Conservation (phyloP, 2,329 filamentous ascomycete species). For the Iodosphaeria phyllophila region DNA sequence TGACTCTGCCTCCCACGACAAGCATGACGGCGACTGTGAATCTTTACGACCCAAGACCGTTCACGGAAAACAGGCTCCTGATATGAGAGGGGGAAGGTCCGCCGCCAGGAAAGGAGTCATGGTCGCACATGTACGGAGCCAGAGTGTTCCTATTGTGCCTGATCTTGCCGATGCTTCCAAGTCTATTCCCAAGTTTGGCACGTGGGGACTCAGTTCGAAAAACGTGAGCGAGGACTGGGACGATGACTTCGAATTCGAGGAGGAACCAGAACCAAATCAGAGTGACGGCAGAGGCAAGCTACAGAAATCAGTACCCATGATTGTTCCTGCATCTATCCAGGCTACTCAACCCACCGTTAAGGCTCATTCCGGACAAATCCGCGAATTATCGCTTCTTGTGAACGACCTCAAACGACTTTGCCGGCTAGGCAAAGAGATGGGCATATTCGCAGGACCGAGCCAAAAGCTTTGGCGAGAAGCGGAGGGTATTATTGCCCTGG, state of each 20-base stretch:
- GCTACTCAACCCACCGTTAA: constrained; percentile 68
- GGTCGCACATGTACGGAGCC: constrained; percentile 56
- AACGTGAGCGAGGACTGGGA: constrained; percentile 77
- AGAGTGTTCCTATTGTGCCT: constrained; percentile 59
- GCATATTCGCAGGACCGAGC: constrained; percentile 41
- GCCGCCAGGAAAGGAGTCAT: constrained; percentile 48
- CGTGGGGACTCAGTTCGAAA: constrained; percentile 66
- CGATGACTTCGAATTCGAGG: constrained; percentile 64
- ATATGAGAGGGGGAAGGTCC: constrained; percentile 50
- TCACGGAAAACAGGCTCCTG: constrained; percentile 56
- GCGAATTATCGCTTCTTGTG: constrained; percentile 64
- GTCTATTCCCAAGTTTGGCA: constrained; percentile 55
- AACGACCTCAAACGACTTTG: constrained; percentile 68
- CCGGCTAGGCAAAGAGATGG: constrained; percentile 47
- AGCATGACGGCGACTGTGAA: constrained; percentile 35
- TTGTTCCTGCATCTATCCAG: constrained; percentile 64
- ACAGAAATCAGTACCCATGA: constrained; percentile 29
- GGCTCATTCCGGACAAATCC: constrained; percentile 67
- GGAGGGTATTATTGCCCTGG: constrained; percentile 74
- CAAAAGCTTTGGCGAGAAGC: constrained; percentile 58
- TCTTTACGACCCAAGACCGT: constrained; percentile 54
- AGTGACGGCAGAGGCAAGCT: constrained; percentile 17
- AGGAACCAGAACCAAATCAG: no score
- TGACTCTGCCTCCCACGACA: constrained; percentile 44
- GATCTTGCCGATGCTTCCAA: constrained; percentile 36